Evolutionary conservation across 1,284 basidiomycete species (phyloP).

Genomic region (Trametes sp.): DNA sequence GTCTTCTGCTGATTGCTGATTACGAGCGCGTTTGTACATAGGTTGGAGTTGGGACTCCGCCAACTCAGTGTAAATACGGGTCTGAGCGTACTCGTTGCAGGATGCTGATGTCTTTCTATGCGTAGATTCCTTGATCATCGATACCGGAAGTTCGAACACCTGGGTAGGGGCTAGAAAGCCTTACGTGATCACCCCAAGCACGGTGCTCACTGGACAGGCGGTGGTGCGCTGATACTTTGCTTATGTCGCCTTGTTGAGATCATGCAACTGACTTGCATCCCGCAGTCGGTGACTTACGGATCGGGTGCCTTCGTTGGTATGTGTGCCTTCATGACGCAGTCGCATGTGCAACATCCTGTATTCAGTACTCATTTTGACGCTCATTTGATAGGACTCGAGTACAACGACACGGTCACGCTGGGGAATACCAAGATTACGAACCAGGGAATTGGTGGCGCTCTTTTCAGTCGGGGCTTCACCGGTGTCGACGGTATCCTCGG

Average conservation of each 20-base stretch:
- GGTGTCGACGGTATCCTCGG: constrained; percentile 58
- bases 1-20: background rate
- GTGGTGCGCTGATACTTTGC: too few species aligned
- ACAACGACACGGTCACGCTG: constrained; percentile 39
- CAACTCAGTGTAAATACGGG: constrained; percentile 22
- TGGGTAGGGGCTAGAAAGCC: constrained; percentile 58
- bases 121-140: constrained; percentile 31
- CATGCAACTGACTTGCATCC: background rate
- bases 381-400: constrained; percentile 27
- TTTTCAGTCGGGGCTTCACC: constrained; percentile 42
- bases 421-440: constrained; percentile 27
- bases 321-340: background rate
- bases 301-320: constrained; percentile 57
- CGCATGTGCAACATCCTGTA: too few species aligned
- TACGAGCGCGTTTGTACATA: constrained; percentile 4
- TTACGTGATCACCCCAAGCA: constrained; percentile 23
- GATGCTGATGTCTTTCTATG: background rate
- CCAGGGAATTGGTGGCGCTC: constrained; percentile 62
- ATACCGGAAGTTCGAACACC: constrained; percentile 54
- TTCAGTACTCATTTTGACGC: background rate
- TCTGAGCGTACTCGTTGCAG: background rate
- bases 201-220: background rate
- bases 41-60: constrained; percentile 32
- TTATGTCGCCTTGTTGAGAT: too few species aligned
- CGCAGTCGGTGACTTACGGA: constrained; percentile 53